Evolutionary conservation across 805 yeast species (phyloP).

Genomic region (Candida sakaeoensis): DNA sequence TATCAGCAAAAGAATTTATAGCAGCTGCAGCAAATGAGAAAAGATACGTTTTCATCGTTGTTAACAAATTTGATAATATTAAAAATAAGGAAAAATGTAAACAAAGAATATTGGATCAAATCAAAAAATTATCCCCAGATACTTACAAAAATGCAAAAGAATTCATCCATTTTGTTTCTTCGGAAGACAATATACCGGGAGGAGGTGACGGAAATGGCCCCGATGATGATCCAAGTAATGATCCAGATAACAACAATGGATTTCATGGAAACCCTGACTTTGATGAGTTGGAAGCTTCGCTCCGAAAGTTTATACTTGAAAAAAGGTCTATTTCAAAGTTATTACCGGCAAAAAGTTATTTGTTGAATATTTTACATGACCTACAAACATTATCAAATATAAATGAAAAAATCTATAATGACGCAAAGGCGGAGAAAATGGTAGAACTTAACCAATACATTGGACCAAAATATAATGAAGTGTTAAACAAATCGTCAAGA

Average conservation of each 20-base stretch:
- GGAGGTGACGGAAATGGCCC: conserved; percentile 33
- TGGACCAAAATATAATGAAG: conserved; percentile 59
- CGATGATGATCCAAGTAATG: conserved; percentile 29
- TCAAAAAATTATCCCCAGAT: conserved; percentile 81
- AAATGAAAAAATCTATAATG: conserved; percentile 54
- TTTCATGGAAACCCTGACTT: conserved; percentile 56
- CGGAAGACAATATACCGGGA: conserved; percentile 42
- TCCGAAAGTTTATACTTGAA: conserved; percentile 82
- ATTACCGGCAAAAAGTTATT: conserved; percentile 88
- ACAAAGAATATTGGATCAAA: conserved; percentile 75
- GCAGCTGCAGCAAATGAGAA: conserved; percentile 88
- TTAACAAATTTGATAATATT: conserved; percentile 86
- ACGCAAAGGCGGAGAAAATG: conserved; percentile 47
- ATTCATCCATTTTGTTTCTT: conserved; percentile 88
- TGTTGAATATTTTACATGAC: conserved; percentile 67
- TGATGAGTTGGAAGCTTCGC: conserved; percentile 77
- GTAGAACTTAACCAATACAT: conserved; percentile 48
- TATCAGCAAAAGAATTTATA: conserved; percentile 91
- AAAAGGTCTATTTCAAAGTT: conserved; percentile 86
- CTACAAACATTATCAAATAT: conserved; percentile 53
- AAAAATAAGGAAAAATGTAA: conserved; percentile 77
- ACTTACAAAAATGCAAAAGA: conserved; percentile 85
- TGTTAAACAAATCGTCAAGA: conserved; percentile 47
- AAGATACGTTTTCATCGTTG: conserved; percentile 88
- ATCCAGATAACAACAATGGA: conserved; percentile 21